Base-by-base conservation (phyloP, 1,139 yeast species). In the Pichia kudriavzevii region DNA sequence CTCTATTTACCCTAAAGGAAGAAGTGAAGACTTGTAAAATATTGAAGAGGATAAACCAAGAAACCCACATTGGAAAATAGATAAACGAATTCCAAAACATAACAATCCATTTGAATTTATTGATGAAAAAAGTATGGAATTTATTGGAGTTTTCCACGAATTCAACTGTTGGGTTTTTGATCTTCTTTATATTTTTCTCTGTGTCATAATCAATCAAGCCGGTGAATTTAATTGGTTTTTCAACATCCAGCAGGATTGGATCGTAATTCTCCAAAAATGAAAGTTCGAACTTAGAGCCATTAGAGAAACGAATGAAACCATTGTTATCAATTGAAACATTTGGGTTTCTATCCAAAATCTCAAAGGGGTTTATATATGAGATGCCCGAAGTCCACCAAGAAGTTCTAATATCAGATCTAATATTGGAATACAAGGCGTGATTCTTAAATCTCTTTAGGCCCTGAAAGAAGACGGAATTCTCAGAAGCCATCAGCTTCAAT, bases 361-460 rank as follows among this genome's bases (percentile, higher is more conserved):
- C 64, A 50, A 69, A 82, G 1, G 93, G 93, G 50, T 84, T 93
- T 15, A 61, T 59, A 9, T 61, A 51, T 2, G 81, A 71, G 22
- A 81, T 79, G 2, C 82, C 81, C 0, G 94, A 67, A 0, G 94
- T 83, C 67, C 81, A 83, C 79, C 84, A 84, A 21, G 82, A 71
- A 5, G 93, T 77, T 46, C 94, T 69, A 47, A 75, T 77, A 58
- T 84, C 95, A 45, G 83, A 81, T 40, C 80, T 69, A 27, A 79
- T 68, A 55, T 84, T 84, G 5, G 91, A 81, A 52, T 84, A 84
- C 37, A 83, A 57, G 2, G 76, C 56, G 35, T 67, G 63, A 42
- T 70, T 53, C 38, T 65, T 60, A 58, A 84, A 84, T 24, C 43
- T 38, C 22, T 61, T 48, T 37, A 84, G 63, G 1, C 75, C 81